A percentile compares a stretch with the other conserved stretches of the same genome.
Evolutionary conservation across 805 yeast genomes (phyloP).

Genomic region (Candida coquimbonensis): DNA sequence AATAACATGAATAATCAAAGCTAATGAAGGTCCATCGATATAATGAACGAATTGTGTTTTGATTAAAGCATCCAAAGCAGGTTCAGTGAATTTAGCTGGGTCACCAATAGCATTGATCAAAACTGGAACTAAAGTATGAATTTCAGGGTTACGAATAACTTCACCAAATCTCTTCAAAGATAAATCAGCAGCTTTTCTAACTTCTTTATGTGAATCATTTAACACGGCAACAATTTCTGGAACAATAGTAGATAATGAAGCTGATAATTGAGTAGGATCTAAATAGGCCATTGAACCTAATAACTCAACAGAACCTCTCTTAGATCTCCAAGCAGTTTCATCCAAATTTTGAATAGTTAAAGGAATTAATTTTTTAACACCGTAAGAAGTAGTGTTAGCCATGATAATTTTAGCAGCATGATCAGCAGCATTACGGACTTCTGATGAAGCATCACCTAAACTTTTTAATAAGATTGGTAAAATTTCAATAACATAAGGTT

Average conservation of each 20-base stretch:
- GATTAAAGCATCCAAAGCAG: conserved; percentile 77
- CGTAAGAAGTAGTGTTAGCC: conserved; percentile 87
- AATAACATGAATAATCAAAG: conserved; percentile 88
- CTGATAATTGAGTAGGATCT: conserved; percentile 88
- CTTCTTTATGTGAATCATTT: conserved; percentile 95
- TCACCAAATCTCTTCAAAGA: conserved; percentile 90
- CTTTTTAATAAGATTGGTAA: conserved; percentile 74
- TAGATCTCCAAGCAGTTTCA: conserved; percentile 91
- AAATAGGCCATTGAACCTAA: conserved; percentile 97
- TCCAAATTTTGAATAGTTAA: conserved; percentile 80
- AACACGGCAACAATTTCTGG: conserved; percentile 95
- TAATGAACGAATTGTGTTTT: conserved; percentile 94
- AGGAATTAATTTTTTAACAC: conserved; percentile 87
- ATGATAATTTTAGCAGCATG: conserved; percentile 82
- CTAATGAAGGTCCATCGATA: conserved; percentile 96
- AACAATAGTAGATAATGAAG: conserved; percentile 81
- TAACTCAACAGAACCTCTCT: conserved; percentile 93
- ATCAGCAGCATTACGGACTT: conserved; percentile 86
- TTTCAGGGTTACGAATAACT: conserved; percentile 95
- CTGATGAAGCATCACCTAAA: conserved; percentile 78
- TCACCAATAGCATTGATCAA: conserved; percentile 91
- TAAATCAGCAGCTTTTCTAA: conserved; percentile 88
- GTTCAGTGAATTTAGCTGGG: conserved; percentile 85
- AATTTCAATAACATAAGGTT: conserved; percentile 88
- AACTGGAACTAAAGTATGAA: conserved; percentile 82